These are phyloP conservation scores for Phymatotrichopsis omnivora DNA, from an alignment of 2,329 filamentous ascomycete genomes.

Conservation along the genomic window DNA sequence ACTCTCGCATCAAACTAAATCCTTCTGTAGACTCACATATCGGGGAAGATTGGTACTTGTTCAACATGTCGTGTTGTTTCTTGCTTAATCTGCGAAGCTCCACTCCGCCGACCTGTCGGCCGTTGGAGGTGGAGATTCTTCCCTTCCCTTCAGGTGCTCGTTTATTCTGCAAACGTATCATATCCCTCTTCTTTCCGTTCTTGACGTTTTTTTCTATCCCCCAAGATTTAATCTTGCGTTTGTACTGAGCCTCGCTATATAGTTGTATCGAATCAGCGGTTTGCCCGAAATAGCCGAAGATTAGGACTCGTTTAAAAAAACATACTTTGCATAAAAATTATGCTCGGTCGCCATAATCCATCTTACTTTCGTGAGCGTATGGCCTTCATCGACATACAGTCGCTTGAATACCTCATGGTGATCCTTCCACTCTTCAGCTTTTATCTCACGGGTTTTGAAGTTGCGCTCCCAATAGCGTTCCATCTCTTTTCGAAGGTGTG, in stretches of 20 bases:
- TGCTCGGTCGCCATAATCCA: not conserved
- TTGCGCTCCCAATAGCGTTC: too few species aligned
- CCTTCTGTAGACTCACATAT: too few species aligned
- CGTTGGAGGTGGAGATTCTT: not conserved
- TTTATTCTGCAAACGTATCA: conserved; percentile 1
- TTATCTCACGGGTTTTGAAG: not conserved
- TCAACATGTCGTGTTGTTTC: too few species aligned
- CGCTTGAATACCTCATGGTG: not conserved
- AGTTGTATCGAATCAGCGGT: not conserved
- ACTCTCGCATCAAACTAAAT: too few species aligned
- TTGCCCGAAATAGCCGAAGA: not conserved
- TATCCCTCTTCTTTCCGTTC: not conserved
- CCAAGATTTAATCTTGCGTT: conserved; percentile 13
- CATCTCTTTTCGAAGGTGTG: too few species aligned
- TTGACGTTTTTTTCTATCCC: conserved; percentile 11
- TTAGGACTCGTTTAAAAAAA: not conserved
- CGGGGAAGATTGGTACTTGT: too few species aligned
- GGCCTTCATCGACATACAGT: not conserved
- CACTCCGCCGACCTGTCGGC: not conserved
- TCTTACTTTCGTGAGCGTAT: not conserved
- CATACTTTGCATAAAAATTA: conserved; percentile 4
- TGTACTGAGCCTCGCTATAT: conserved; percentile 10
- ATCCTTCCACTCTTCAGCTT: not conserved
- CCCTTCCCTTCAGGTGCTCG: not conserved
- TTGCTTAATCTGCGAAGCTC: not conserved